These are phyloP conservation scores for Colletotrichum chrysophilum DNA, from an alignment of 2,329 filamentous ascomycete genomes.

Conservation along the genomic window DNA sequence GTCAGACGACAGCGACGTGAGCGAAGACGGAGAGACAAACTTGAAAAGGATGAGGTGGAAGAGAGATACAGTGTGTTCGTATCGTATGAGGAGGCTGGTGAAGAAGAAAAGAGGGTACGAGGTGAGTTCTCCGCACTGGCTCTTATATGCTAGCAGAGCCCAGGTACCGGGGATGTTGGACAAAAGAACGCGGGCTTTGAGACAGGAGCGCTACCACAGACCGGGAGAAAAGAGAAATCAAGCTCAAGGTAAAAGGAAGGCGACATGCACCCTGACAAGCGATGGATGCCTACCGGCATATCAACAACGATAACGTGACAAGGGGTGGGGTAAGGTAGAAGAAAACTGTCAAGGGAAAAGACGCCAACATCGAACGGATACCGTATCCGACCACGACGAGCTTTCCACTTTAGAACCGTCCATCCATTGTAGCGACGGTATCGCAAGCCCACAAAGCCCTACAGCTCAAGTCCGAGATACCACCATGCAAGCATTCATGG, in stretches of 20 bases:
- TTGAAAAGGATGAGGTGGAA: not conserved
- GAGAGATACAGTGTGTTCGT: not conserved
- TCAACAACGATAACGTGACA: not conserved
- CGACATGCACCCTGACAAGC: not conserved
- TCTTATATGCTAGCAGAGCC: not conserved
- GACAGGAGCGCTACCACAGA: not conserved
- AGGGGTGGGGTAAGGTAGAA: not conserved
- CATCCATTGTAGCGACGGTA: not conserved
- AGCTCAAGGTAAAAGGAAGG: not conserved
- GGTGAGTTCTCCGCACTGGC: not conserved
- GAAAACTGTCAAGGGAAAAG: not conserved
- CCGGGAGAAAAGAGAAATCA: not conserved
- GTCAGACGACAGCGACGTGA: not conserved
- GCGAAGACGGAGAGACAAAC: not conserved
- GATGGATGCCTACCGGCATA: not conserved
- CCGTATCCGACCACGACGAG: not conserved
- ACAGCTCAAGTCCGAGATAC: not conserved
- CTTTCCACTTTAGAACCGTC: not conserved
- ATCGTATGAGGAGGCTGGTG: not conserved
- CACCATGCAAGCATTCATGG: not conserved
- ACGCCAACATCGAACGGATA: not conserved
- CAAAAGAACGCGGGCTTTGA: not conserved
- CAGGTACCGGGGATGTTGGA: not conserved
- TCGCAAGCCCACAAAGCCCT: not conserved
- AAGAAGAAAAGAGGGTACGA: not conserved